These are phyloP conservation scores for Dissophora ornata DNA, from an alignment of 192 early-diverging fungal species.

Conservation along the genomic window DNA sequence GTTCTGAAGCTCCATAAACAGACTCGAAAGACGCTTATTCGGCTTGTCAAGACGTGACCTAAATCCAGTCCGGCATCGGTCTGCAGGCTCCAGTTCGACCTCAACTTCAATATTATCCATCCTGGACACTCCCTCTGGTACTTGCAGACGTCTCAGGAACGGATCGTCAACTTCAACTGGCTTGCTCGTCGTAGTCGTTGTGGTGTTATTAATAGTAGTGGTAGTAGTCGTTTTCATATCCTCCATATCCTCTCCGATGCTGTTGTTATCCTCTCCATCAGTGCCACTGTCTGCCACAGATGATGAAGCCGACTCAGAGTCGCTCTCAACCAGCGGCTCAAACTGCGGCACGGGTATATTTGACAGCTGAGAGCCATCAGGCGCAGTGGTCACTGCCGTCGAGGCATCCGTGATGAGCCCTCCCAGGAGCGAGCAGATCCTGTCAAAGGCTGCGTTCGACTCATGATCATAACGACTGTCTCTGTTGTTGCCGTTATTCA, in stretches of 20 bases:
- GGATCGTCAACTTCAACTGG: neutral
- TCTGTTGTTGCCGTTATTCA: constrained; percentile 4
- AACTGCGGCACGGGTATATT: constrained; percentile 37
- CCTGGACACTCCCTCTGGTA: neutral
- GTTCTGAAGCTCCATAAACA: constrained; percentile 47
- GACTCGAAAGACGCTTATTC: constrained; percentile 29
- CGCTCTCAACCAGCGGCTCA: constrained; percentile 18
- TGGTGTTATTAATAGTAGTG: too few relatives aligned
- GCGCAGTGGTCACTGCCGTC: constrained; percentile 46
- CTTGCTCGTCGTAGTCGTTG: too few relatives aligned
- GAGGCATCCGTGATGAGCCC: constrained; percentile 53
- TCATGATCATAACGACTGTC: constrained; percentile 24
- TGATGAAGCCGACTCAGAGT: constrained; percentile 15
- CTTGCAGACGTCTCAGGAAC: constrained; percentile 17
- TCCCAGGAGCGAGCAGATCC: constrained; percentile 42
- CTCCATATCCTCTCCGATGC: neutral
- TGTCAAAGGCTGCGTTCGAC: constrained; percentile 35
- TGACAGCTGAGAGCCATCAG: constrained; percentile 40
- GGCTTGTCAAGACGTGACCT: constrained; percentile 18
- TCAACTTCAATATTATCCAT: constrained; percentile 7
- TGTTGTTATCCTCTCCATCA: constrained; percentile 7
- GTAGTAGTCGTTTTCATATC: neutral
- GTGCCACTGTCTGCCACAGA: constrained; percentile 1
- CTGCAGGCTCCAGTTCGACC: constrained; percentile 12
- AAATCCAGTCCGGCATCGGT: constrained; percentile 9